Conservation (phyloP, 164 flowering plant genomes). For the Akebia trifoliata region DNA sequence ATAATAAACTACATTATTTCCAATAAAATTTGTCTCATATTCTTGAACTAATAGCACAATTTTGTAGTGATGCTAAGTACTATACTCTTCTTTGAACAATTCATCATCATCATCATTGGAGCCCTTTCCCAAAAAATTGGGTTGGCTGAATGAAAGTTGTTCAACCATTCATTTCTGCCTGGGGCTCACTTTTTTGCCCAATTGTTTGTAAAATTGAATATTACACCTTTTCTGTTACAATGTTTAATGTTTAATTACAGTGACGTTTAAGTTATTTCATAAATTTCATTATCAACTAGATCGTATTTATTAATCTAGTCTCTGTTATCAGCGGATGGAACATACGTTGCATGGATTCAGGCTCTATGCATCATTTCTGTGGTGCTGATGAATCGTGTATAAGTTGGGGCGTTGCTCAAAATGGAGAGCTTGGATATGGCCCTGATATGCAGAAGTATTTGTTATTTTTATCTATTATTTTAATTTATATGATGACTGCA, state of each 20-base stretch:
- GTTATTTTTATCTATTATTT: not conserved
- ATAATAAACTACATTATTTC: too few relatives aligned
- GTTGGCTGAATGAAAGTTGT: not conserved
- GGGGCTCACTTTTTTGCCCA: not conserved
- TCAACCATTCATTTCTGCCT: not conserved
- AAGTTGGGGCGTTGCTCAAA: conserved; percentile 92
- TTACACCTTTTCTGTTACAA: not conserved
- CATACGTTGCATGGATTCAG: conserved; percentile 96
- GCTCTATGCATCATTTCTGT: conserved; percentile 73
- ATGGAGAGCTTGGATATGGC: conserved; percentile 98
- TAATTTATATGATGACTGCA: not conserved
- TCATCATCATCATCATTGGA: too few relatives aligned
- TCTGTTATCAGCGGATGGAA: conserved; percentile 76
- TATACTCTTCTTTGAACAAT: too few relatives aligned
- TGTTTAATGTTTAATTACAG: not conserved
- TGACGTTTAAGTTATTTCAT: not conserved
- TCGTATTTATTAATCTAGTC: not conserved
- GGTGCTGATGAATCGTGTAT: conserved; percentile 95
- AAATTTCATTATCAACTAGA: not conserved
- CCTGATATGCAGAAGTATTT: conserved; percentile 79
- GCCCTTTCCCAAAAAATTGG: too few relatives aligned
- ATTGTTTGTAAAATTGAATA: not conserved
- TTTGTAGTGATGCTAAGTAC: too few relatives aligned
- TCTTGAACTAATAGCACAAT: too few relatives aligned
- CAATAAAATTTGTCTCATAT: too few relatives aligned